Evolutionary conservation across 1,284 basidiomycete genomes (phyloP).

Genomic region (Thecaphora thlaspeos): DNA sequence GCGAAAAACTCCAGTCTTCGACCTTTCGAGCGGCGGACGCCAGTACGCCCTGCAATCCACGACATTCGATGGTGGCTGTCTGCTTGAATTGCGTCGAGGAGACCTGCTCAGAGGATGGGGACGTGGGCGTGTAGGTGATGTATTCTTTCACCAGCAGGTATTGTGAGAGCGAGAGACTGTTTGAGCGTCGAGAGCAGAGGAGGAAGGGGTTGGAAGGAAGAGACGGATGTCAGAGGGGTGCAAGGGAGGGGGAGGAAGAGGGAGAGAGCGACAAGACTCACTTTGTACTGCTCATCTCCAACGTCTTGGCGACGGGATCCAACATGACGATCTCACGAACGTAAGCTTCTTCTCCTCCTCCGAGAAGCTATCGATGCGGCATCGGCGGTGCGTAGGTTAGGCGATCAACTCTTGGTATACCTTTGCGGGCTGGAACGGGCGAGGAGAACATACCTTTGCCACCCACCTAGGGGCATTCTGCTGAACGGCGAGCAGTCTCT

Average conservation of each 20-base stretch:
- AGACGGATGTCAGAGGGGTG: no score
- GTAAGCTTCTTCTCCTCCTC: slow-evolving; percentile 86
- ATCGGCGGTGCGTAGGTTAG: no score
- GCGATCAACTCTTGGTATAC: slow-evolving; percentile 3
- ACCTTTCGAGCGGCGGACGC: slow-evolving; percentile 34
- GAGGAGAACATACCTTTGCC: slow-evolving; percentile 72
- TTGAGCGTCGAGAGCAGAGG: background rate
- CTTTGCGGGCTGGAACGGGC: slow-evolving; percentile 2
- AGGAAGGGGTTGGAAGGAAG: no score
- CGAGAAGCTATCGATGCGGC: slow-evolving; percentile 79
- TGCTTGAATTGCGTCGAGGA: slow-evolving; percentile 62
- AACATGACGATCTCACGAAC: slow-evolving; percentile 86
- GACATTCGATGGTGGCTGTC: slow-evolving; percentile 31
- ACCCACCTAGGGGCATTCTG: slow-evolving; percentile 81
- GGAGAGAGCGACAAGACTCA: slow-evolving; percentile 10
- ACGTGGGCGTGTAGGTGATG: slow-evolving; percentile 80
- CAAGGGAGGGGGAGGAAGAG: background rate
- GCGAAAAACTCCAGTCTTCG: slow-evolving; percentile 36
- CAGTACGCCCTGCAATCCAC: slow-evolving; percentile 23
- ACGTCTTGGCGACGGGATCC: slow-evolving; percentile 16
- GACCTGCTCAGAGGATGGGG: slow-evolving; percentile 79
- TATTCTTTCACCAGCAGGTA: slow-evolving; percentile 84
- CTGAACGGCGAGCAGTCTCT: slow-evolving; percentile 79
- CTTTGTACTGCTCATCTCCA: slow-evolving; percentile 49
- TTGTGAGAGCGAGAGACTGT: slow-evolving; percentile 82